phyloP scores from a whole-genome alignment of 1,284 basidiomycete genomes.

The Crepidotus sp. region DNA sequence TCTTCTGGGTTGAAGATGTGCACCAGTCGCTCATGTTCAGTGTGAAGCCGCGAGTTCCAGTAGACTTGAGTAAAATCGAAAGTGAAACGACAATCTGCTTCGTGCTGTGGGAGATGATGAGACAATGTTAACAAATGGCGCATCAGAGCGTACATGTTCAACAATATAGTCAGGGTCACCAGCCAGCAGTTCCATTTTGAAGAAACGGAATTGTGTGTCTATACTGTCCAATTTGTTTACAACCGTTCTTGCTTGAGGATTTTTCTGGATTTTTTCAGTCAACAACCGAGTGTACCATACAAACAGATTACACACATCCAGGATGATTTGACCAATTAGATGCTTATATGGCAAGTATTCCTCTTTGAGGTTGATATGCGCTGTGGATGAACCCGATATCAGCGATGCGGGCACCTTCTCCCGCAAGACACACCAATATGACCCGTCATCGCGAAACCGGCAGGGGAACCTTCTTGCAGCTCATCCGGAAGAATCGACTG shows the following conservation, averaged over 20 bases:
- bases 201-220: slow-evolving; percentile 83
- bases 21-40: slow-evolving; percentile 86
- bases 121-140: slow-evolving; percentile 2
- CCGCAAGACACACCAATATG: slow-evolving; percentile 66
- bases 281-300: neutral
- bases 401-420: neutral
- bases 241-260: slow-evolving; percentile 72
- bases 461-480: slow-evolving; percentile 71
- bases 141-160: slow-evolving; percentile 57
- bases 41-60: slow-evolving; percentile 94
- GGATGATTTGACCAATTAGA: slow-evolving; percentile 84
- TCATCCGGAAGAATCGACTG: slow-evolving; percentile 70
- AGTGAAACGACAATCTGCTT: slow-evolving; percentile 78
- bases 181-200: slow-evolving; percentile 95
- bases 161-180: slow-evolving; percentile 83
- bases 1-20: slow-evolving; percentile 59
- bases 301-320: slow-evolving; percentile 58
- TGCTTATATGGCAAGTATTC: slow-evolving; percentile 90
- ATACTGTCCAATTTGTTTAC: slow-evolving; percentile 94
- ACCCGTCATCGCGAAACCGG: slow-evolving; percentile 82
- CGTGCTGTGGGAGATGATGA: slow-evolving; percentile 43
- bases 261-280: slow-evolving; percentile 61
- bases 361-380: slow-evolving; percentile 84
- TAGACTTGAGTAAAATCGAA: slow-evolving; percentile 97
- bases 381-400: slow-evolving; percentile 25